These are phyloP conservation scores for Gaertneriomyces sp. DNA, from an alignment of 192 early-diverging fungal genomes.

Conservation along the genomic window DNA sequence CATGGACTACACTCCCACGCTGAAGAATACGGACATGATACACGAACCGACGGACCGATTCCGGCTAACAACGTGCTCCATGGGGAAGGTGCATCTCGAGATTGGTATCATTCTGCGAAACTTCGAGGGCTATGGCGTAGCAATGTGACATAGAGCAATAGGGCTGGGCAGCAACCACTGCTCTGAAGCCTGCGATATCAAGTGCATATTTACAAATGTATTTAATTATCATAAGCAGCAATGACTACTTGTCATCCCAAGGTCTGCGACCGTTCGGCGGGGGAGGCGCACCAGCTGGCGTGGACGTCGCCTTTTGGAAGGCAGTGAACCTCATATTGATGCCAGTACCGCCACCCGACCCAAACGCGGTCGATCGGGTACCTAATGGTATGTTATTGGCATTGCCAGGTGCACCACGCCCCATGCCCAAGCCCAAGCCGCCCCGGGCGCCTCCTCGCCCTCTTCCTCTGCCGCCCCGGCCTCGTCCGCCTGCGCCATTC, in stretches of 20 bases:
- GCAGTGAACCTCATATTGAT: slow-evolving; percentile 18
- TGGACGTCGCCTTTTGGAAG: slow-evolving; percentile 27
- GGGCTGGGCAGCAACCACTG: background rate
- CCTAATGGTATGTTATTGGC: slow-evolving; percentile 36
- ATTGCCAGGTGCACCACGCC: slow-evolving; percentile 36
- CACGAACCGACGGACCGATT: slow-evolving; percentile 51
- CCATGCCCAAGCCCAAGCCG: slow-evolving; percentile 22
- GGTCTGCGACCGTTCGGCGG: too few relatives aligned
- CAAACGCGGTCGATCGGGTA: background rate
- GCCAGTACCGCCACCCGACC: slow-evolving; percentile 7
- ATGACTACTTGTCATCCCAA: background rate
- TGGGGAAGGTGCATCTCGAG: slow-evolving; percentile 55
- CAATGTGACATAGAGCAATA: slow-evolving; percentile 2
- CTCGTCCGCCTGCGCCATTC: slow-evolving; percentile 42
- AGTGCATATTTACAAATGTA: background rate
- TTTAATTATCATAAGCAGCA: background rate
- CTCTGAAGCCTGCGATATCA: background rate
- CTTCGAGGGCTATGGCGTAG: slow-evolving; percentile 36
- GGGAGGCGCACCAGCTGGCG: background rate
- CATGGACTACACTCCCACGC: slow-evolving; percentile 46
- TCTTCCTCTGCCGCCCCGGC: slow-evolving; percentile 44
- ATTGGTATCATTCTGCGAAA: slow-evolving; percentile 44
- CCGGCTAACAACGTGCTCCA: slow-evolving; percentile 43
- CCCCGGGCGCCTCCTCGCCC: slow-evolving; percentile 40
- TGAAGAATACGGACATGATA: slow-evolving; percentile 45